These are phyloP conservation scores for Ceratobasidium papillatum DNA, from an alignment of 1,284 basidiomycete genomes.

Conservation along the genomic window DNA sequence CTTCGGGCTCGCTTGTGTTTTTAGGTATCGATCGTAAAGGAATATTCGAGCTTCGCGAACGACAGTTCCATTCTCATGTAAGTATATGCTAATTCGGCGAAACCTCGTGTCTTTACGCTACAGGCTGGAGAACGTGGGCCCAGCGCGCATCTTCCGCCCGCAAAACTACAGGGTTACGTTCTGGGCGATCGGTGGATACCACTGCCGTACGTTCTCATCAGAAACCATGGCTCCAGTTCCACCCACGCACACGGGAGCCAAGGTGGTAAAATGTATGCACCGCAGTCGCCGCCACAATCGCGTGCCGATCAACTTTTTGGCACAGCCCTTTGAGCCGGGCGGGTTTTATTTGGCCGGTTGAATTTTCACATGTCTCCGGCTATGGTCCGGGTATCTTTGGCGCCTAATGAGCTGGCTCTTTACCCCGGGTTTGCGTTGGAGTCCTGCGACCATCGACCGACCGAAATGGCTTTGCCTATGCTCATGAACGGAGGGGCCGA, in stretches of 20 bases:
- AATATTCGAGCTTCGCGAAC: not conserved
- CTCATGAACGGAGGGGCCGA: constrained; percentile 72
- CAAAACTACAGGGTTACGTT: not conserved
- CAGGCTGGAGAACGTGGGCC: not conserved
- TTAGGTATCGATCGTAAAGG: not conserved
- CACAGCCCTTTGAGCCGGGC: not conserved
- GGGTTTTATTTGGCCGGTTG: constrained; percentile 7
- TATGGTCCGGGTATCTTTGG: not conserved
- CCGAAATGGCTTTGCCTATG: constrained; percentile 74
- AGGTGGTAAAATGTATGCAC: constrained; percentile 10
- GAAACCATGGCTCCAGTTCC: not conserved
- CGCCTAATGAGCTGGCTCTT: constrained; percentile 12
- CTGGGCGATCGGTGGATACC: not conserved
- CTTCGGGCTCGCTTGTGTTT: constrained; percentile 2
- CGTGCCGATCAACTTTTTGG: not conserved
- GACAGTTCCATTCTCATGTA: not conserved
- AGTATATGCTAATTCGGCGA: not conserved
- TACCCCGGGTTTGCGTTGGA: not conserved
- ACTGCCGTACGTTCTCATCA: not conserved
- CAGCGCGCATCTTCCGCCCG: not conserved
- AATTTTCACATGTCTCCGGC: constrained; percentile 19
- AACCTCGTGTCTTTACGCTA: constrained; percentile 15
- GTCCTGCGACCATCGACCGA: constrained; percentile 27
- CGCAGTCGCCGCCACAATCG: not conserved
- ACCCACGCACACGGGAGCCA: too few species aligned